Conservation (phyloP, 129 eudicot genomes). For the Erigeron canadensis region DNA sequence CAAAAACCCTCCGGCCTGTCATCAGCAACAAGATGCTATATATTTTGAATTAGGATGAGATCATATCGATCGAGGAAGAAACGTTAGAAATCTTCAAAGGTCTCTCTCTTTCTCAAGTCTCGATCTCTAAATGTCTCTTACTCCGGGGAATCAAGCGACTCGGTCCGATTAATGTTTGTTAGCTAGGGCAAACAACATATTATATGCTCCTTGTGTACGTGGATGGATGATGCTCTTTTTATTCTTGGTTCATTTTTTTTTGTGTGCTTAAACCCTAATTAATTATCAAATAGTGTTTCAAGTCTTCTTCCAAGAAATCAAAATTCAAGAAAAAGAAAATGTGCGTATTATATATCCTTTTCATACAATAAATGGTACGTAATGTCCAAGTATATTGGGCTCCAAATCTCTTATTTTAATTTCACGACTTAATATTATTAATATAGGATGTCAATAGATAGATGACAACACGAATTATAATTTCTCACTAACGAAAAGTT, state of each 20-base stretch:
- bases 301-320: slow-evolving; percentile 16
- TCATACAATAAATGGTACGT: no score
- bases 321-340: slow-evolving; percentile 2
- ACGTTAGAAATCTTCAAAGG: slow-evolving; percentile 23
- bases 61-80: slow-evolving; percentile 30
- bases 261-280: slow-evolving; percentile 21
- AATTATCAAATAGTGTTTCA: slow-evolving; percentile 22
- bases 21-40: background rate
- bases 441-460: no score
- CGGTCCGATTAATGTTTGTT: slow-evolving; percentile 40
- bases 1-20: background rate
- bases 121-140: slow-evolving; percentile 14
- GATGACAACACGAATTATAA: no score
- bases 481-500: no score
- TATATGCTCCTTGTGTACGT: slow-evolving; percentile 7
- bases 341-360: background rate
- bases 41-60: slow-evolving; percentile 23
- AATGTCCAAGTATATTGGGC: no score
- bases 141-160: slow-evolving; percentile 40
- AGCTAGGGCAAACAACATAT: slow-evolving; percentile 33
- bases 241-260: background rate
- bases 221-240: slow-evolving; percentile 7
- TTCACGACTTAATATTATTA: no score
- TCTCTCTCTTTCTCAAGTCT: slow-evolving; percentile 21
- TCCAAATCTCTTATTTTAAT: no score